phyloP scores from a whole-genome alignment of 2,329 filamentous ascomycete genomes.

The Colletotrichum orbiculare region DNA sequence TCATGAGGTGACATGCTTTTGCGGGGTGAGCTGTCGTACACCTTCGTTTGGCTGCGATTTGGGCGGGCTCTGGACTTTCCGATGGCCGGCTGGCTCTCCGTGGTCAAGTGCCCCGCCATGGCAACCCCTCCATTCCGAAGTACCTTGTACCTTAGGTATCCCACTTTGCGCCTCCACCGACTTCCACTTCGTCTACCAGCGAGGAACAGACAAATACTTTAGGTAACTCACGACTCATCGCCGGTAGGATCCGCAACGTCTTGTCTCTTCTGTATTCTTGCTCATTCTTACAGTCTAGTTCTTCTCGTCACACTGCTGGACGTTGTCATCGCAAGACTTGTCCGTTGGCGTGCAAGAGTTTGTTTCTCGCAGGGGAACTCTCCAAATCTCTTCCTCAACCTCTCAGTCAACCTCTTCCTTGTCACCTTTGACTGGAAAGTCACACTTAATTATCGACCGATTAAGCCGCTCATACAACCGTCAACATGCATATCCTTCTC shows the following conservation, averaged over 20 bases:
- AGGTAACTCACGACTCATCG: constrained; percentile 27
- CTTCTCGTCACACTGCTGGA: background rate
- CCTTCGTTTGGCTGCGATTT: too few relatives aligned
- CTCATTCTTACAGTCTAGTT: background rate
- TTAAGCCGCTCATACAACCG: background rate
- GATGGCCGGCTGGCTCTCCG: too few relatives aligned
- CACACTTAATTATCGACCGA: background rate
- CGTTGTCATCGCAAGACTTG: background rate
- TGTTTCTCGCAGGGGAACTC: constrained; percentile 5
- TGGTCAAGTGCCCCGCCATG: constrained; percentile 26
- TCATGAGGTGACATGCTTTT: too few relatives aligned
- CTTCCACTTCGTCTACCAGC: too few relatives aligned
- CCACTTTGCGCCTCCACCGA: constrained; percentile 1
- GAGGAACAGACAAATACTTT: constrained; percentile 9
- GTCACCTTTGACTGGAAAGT: constrained; percentile 1
- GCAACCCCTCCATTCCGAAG: constrained; percentile 19
- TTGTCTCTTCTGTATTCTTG: background rate
- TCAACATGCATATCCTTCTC: constrained; percentile 71
- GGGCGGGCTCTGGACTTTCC: too few relatives aligned
- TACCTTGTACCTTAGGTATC: constrained; percentile 13
- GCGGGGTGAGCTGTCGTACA: too few relatives aligned
- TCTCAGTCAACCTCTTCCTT: background rate
- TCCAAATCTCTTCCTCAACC: constrained; percentile 10
- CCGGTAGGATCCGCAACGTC: background rate
- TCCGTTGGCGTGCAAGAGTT: background rate